Evolutionary conservation across 208 protist genomes (phyloP).

Genomic region (Trypanosoma lewisi): DNA sequence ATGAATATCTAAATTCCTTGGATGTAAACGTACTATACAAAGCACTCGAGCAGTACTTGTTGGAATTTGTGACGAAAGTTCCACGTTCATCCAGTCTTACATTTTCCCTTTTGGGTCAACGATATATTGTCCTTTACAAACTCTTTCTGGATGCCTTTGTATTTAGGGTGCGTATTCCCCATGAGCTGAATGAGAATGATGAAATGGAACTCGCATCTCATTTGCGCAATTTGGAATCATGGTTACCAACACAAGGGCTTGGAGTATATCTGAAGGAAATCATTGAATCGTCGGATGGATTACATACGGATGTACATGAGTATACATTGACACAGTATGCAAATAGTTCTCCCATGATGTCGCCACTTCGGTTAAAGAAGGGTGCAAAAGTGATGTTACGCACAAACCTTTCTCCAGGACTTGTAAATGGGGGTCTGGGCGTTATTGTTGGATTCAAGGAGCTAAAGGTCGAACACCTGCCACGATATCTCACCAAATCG

Average conservation of each 20-base stretch:
- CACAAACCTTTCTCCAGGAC: constrained; percentile 57
- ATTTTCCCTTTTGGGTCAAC: constrained; percentile 17
- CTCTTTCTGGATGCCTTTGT: constrained; percentile 79
- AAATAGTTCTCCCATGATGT: constrained; percentile 41
- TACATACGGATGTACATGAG: constrained; percentile 82
- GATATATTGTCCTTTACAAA: constrained; percentile 62
- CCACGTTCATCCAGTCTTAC: constrained; percentile 18
- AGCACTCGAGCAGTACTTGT: constrained; percentile 33
- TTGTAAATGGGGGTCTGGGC: constrained; percentile 88
- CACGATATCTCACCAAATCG: constrained; percentile 37
- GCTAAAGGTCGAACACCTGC: constrained; percentile 41
- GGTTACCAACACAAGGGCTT: constrained; percentile 20
- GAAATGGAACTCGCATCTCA: constrained; percentile 34
- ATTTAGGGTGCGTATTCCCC: constrained; percentile 74
- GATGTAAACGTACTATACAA: constrained; percentile 15
- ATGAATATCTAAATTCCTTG: constrained; percentile 14
- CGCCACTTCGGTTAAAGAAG: constrained; percentile 53
- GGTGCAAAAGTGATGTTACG: constrained; percentile 86
- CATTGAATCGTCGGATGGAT: constrained; percentile 48
- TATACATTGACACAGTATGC: constrained; percentile 65
- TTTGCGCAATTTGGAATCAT: constrained; percentile 20
- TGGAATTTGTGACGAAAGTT: constrained; percentile 28
- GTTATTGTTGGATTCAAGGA: constrained; percentile 78
- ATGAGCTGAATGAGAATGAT: constrained; percentile 39
- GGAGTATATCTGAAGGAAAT: constrained; percentile 63